Base-by-base conservation (phyloP, 768 basidiomycete genomes). In the Leccinum arenicola region DNA sequence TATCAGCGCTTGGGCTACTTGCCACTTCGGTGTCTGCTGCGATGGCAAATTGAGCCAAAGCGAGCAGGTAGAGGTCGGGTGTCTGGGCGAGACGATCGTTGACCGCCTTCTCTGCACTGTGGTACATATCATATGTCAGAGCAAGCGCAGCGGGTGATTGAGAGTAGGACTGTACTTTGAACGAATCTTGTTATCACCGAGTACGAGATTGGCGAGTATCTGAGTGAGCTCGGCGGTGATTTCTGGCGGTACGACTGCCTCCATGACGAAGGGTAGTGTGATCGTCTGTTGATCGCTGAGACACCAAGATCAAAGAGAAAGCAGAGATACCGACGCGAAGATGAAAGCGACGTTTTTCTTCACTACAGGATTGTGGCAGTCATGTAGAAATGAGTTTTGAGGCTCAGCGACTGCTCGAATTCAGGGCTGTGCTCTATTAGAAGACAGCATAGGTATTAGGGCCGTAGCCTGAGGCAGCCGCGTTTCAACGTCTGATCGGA, bases 151-250 rank as follows among this genome's bases (percentile, higher is more conserved):
- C 14, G 9, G 7, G 31, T 33, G 11, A 38, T 55, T 43, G 50
- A 23, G 9, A 17, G 31, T 25, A 40, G 38, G 52, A 57, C 9
- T 57, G 21, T 66, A 89, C 90, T 80, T 87, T 63, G 86, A 77
- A 17, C 91, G 84, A 53, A 93, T 89, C 56, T 86, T 84, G 73
- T 93, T 93, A 71, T 93, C 90, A 5, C 89, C 91, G 43, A 90
- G 77, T 4, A 93, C 88, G 19, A 93, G 84, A 73, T 93, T 93
- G 11, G 89, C 87, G 45, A 93, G 83, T 60, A 92, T 90, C 74
- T 93, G 91, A 1, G 88, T 91, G 64, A 92, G 81, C 67, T 92
- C 89, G 12, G 78, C 75, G 7, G 87, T 86, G 49, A 91, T 88
- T 71, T 91, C 87, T 57, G 85, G 80, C 0, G 87, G 71, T 40